These are phyloP conservation scores for Clitocybe nebularis DNA, from an alignment of 1,284 basidiomycete species.

Conservation along the genomic window DNA sequence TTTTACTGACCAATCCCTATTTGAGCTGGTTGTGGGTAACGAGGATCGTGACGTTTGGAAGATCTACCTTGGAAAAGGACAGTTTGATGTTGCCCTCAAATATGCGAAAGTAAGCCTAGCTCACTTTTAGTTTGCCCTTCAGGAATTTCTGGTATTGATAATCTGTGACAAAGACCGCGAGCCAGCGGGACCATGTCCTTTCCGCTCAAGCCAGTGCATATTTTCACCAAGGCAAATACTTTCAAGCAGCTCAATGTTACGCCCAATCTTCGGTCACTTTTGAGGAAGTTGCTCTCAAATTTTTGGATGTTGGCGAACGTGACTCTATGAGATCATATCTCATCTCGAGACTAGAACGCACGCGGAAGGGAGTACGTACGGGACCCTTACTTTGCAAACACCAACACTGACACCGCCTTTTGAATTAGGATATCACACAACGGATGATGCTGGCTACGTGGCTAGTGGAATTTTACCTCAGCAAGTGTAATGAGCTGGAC, in stretches of 20 bases:
- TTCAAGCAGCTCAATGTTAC: slow-evolving; percentile 90
- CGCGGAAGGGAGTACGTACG: slow-evolving; percentile 66
- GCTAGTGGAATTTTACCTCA: slow-evolving; percentile 96
- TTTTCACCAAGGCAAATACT: slow-evolving; percentile 80
- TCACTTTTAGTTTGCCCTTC: slow-evolving; percentile 1
- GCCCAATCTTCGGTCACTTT: slow-evolving; percentile 87
- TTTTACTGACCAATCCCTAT: slow-evolving; percentile 86
- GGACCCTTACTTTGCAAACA: background rate
- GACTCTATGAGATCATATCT: slow-evolving; percentile 92
- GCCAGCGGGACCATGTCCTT: slow-evolving; percentile 83
- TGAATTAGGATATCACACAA: slow-evolving; percentile 78
- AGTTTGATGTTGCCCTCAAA: slow-evolving; percentile 75
- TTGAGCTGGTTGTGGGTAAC: slow-evolving; percentile 83
- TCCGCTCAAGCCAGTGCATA: slow-evolving; percentile 84
- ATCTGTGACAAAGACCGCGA: slow-evolving; percentile 54
- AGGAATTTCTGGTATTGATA: background rate
- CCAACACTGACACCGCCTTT: slow-evolving; percentile 7
- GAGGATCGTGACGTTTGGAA: slow-evolving; percentile 96
- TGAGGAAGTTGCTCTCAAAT: slow-evolving; percentile 90
- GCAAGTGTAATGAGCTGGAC: slow-evolving; percentile 95
- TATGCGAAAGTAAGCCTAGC: slow-evolving; percentile 66
- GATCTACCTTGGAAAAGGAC: slow-evolving; percentile 78
- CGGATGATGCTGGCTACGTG: slow-evolving; percentile 98
- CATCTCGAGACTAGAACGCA: slow-evolving; percentile 80
- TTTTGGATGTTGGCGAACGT: slow-evolving; percentile 87